These are phyloP conservation scores for Calonectria crousiana DNA, from an alignment of 2,329 filamentous ascomycete genomes.

Conservation along the genomic window DNA sequence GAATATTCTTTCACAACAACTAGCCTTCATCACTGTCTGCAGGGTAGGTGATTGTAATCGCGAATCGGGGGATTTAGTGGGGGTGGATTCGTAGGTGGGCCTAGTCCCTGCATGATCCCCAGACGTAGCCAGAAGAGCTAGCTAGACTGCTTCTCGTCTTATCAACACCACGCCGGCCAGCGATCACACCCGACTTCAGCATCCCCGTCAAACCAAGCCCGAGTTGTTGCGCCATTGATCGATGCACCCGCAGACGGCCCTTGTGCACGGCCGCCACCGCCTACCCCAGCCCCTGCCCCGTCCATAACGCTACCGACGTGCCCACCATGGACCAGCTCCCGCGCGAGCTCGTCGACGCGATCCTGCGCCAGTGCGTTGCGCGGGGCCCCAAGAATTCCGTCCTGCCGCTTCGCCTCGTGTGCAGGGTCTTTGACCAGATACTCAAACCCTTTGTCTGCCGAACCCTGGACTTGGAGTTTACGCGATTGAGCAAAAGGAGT, in stretches of 20 bases:
- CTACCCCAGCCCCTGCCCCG: conserved; percentile 24
- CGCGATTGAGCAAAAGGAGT: conserved; percentile 57
- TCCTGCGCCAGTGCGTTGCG: conserved; percentile 58
- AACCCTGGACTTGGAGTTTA: conserved; percentile 64
- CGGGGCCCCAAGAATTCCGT: conserved; percentile 58
- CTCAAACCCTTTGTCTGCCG: conserved; percentile 60
- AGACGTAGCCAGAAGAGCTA: not conserved
- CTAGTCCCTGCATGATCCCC: conserved; percentile 13
- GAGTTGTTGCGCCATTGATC: not conserved
- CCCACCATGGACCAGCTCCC: conserved; percentile 60
- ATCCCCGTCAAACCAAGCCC: not conserved
- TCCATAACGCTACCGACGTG: conserved; percentile 9
- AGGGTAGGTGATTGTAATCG: conserved; percentile 4
- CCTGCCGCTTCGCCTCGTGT: conserved; percentile 61
- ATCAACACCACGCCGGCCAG: conserved; percentile 24
- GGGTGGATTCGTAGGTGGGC: conserved; percentile 17
- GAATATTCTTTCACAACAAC: too few relatives aligned
- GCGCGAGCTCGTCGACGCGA: conserved; percentile 60
- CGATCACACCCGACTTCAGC: not conserved
- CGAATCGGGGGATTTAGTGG: conserved; percentile 9
- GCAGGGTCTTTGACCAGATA: conserved; percentile 60
- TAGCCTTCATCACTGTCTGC: not conserved
- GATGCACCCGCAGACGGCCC: conserved; percentile 7
- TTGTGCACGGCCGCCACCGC: conserved; percentile 27
- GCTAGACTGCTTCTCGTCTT: conserved; percentile 18